Base-by-base conservation (phyloP, 441 rosid species). In the Biscutella auriculata region DNA sequence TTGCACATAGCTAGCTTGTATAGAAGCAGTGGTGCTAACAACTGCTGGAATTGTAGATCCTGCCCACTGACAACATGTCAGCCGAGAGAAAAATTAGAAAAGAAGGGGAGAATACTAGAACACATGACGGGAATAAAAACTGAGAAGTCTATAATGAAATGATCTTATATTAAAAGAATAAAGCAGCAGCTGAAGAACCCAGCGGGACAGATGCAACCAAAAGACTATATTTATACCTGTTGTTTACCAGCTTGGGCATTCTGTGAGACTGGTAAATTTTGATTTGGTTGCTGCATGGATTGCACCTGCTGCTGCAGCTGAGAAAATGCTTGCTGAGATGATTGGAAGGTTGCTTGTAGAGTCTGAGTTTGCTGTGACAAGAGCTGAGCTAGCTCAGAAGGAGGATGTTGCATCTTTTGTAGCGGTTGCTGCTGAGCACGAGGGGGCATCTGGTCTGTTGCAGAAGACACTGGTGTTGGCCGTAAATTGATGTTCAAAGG, bases 311-410 rank as follows among this genome's bases (percentile, higher is more conserved):
- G 99, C 76, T 85, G 99, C 72, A 92, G 76, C 76, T 89, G 89
- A 44, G 99, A 87, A 77, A 94, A 83, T 36, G 91, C 85, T 65
- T 94, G 95, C 77, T 85, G 96, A 62, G 99, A 87, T 21, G 99
- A 87, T 50, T 89, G 96, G 73, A 83, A 77, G 66, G 84, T 90
- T 37, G 99, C 99, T 73, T 82, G 91, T 63, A 90, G 78, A 61
- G 78, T 77, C 73, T 94, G 97, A 5, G 91, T 85, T 72, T 94
- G 99, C 63, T 85, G 92, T 17, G 94, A 89, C 71, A 94, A 50
- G 85, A 83, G 83, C 74, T 87, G 94, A 67, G 97, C 97, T 67
- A 94, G 75, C 61, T 77, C 87, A 56, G 99, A 89, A 51, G 99
- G 96, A 44, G 99, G 81, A 74, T 83, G 95, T 74, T 82, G 95